phyloP scores from a whole-genome alignment of 2,329 filamentous ascomycete species.

The Grosmannia serpens region DNA sequence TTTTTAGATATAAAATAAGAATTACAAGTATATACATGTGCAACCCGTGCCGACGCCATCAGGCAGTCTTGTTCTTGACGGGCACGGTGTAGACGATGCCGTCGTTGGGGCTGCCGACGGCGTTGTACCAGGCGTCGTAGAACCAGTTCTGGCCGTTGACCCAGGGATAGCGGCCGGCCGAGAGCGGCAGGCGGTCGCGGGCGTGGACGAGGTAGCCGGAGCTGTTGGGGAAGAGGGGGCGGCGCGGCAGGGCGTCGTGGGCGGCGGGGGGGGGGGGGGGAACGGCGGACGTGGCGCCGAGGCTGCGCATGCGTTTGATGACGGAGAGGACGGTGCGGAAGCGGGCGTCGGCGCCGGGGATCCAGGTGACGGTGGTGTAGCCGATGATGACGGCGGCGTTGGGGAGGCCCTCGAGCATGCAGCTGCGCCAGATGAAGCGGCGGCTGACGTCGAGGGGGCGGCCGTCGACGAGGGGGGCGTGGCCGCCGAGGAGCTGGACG shows the following conservation, averaged over 20 bases:
- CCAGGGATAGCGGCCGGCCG: conserved; percentile 17
- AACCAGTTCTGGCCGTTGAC: conserved; percentile 14
- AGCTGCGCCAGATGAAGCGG: conserved; percentile 44
- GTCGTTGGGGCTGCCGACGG: conserved; percentile 6
- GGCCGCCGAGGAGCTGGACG: conserved; percentile 41
- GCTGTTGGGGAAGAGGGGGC: conserved; percentile 13
- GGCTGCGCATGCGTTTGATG: conserved; percentile 8
- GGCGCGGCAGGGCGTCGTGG: conserved; percentile 10
- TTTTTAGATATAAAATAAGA: background rate
- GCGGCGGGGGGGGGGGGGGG: conserved; percentile 13
- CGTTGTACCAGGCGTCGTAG: conserved; percentile 19
- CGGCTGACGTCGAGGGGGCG: conserved; percentile 27
- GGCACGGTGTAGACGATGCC: conserved; percentile 10
- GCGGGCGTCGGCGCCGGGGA: conserved; percentile 40
- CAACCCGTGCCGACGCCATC: too few relatives aligned
- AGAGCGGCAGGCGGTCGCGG: conserved; percentile 15
- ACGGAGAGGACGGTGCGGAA: conserved; percentile 11
- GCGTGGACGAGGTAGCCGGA: conserved; percentile 18
- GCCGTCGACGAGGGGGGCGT: conserved; percentile 39
- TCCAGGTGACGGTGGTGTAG: conserved; percentile 52
- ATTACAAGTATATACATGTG: background rate
- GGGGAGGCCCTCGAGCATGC: conserved; percentile 52
- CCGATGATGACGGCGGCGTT: conserved; percentile 48
- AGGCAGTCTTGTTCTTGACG: conserved; percentile 3
- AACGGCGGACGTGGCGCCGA: conserved; percentile 12